These are phyloP conservation scores for Toxicodendron radicans DNA, from an alignment of 345 rosid genomes.

Conservation along the genomic window DNA sequence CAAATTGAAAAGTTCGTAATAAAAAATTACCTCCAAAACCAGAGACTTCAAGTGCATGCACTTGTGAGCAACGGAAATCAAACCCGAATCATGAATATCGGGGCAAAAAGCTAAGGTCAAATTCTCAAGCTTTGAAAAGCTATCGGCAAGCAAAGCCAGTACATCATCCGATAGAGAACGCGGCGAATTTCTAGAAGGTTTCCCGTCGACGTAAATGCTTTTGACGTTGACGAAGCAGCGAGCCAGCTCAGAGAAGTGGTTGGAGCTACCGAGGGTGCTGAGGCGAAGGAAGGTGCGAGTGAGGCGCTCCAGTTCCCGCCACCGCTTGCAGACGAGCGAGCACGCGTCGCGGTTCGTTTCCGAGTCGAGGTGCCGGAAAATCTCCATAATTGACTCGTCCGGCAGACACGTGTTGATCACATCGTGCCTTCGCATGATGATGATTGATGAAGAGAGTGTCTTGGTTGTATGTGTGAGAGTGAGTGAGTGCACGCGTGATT, in stretches of 20 bases:
- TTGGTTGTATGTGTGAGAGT: too few species aligned
- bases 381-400: conserved; percentile 76
- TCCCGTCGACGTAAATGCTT: conserved; percentile 69
- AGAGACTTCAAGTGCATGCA: conserved; percentile 63
- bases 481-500: too few species aligned
- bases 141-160: conserved; percentile 56
- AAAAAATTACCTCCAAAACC: conserved; percentile 65
- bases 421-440: conserved; percentile 29
- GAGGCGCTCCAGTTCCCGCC: conserved; percentile 76
- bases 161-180: conserved; percentile 68
- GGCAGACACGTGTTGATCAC: conserved; percentile 70
- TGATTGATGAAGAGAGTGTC: too few species aligned
- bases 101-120: conserved; percentile 89
- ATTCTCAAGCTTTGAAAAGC: conserved; percentile 65
- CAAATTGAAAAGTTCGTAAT: neutral
- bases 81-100: conserved; percentile 61
- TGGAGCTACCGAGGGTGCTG: conserved; percentile 73
- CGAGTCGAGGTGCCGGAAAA: conserved; percentile 64
- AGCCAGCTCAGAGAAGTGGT: conserved; percentile 56
- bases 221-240: conserved; percentile 66
- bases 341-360: conserved; percentile 74
- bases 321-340: conserved; percentile 90
- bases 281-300: conserved; percentile 78
- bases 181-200: conserved; percentile 41
- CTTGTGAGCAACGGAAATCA: conserved; percentile 57